Base-by-base conservation (phyloP, 2,329 filamentous ascomycete species). In the Aureobasidium subglaciale region DNA sequence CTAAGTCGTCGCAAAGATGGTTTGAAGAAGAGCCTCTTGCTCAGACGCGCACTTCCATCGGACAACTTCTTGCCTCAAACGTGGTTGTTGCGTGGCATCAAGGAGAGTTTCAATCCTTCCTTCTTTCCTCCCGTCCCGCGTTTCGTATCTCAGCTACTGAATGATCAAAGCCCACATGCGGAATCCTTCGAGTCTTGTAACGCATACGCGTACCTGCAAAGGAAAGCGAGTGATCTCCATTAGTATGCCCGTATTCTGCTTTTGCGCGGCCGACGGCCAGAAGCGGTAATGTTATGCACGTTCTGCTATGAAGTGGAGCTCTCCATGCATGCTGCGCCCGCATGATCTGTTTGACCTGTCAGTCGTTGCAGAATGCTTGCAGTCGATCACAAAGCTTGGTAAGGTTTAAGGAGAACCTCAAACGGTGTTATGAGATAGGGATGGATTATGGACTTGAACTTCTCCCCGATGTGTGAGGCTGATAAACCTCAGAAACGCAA, bases 341-440 rank as follows among this genome's bases (percentile, higher is more conserved):
- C 34, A 22, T 52, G 24, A 30, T 29, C 10, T 4, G 25, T 15
- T 16, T 6, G n/a, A 29, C 43, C 11, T 11, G 29, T 20, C 24
- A 20, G n/a, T 15, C 37, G 20, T 29, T 50, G 35, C 25, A 22
- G 8, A 15, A 40, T 52, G 48, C 48, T 52, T 52, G 48, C 48
- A 20, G 48, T 29, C 48, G 48, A 52, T 52, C 48, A 40, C 25
- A 30, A 52, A 52, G 48, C 48, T 52, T 52, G 35, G 45, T 27
- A 49, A 49, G 45, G 6, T 49, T 30, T 13, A 52, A 52, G 35
- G 35, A 22, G 35, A 27, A 49, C 35, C 35, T 20, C 24, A 5
- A 40, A 40, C 48, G 25, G 11, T 30, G 48, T 32, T 20, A 29
- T 22, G 16, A 7, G 35, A 29, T 22, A 16, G 10, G n/a, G 8